These are phyloP conservation scores for Symbiodinium pilosum DNA, from an alignment of 73 alveolate genomes.

Conservation along the genomic window DNA sequence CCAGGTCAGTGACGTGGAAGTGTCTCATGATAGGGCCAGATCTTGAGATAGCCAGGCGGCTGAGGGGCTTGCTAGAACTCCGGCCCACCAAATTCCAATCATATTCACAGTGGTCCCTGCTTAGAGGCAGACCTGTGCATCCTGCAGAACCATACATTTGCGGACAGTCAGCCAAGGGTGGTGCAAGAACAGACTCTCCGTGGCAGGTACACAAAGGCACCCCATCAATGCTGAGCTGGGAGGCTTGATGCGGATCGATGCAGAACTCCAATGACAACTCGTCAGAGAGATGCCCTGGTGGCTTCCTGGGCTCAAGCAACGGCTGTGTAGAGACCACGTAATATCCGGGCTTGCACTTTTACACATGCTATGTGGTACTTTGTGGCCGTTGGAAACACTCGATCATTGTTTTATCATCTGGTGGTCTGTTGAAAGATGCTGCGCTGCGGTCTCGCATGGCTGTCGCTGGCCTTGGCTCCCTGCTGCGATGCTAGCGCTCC, in stretches of 20 bases:
- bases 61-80: no score
- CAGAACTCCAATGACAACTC: background rate
- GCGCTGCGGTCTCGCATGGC: background rate
- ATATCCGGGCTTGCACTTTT: background rate
- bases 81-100: no score
- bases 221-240: conserved; percentile 78
- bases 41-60: no score
- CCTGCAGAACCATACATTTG: no score
- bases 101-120: no score
- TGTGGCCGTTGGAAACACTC: no score
- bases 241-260: background rate
- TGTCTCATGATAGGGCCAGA: no score
- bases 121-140: no score
- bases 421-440: background rate
- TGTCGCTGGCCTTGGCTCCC: background rate
- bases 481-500: background rate
- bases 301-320: background rate
- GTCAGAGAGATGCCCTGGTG: background rate
- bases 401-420: no score
- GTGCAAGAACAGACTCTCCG: no score
- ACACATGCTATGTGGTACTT: background rate
- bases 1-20: no score
- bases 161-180: no score
- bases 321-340: background rate
- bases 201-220: conserved; percentile 64